Evolutionary conservation across 2,329 filamentous ascomycete species (phyloP).

Genomic region (Alternaria ethzedia): DNA sequence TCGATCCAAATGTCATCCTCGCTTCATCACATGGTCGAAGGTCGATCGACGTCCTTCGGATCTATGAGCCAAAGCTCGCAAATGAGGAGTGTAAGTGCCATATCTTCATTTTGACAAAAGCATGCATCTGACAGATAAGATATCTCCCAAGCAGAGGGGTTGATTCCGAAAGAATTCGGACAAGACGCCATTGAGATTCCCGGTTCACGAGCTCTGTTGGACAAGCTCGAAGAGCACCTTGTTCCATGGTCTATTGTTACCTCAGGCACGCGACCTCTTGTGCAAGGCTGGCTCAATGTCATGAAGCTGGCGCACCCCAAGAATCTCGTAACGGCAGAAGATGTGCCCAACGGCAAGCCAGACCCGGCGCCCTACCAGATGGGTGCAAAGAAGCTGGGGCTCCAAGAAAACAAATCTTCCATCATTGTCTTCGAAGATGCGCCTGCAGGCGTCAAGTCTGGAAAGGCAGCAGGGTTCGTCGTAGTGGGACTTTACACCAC

Average conservation of each 20-base stretch:
- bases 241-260: conserved; percentile 84
- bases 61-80: conserved; percentile 82
- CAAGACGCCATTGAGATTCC: conserved; percentile 83
- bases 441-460: conserved; percentile 81
- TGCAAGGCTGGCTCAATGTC: conserved; percentile 58
- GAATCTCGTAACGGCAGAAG: conserved; percentile 58
- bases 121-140: conserved; percentile 59
- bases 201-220: conserved; percentile 75
- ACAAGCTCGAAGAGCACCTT: conserved; percentile 65
- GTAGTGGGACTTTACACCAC: conserved; percentile 87
- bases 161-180: conserved; percentile 78
- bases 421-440: conserved; percentile 88
- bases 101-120: background rate
- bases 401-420: conserved; percentile 48
- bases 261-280: conserved; percentile 56
- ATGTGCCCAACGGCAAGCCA: conserved; percentile 57
- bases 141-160: conserved; percentile 76
- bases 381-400: conserved; percentile 50
- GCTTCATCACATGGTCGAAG: conserved; percentile 89
- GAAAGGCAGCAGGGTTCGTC: conserved; percentile 83
- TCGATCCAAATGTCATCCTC: conserved; percentile 83
- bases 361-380: conserved; percentile 58
- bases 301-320: conserved; percentile 56
- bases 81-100: conserved; percentile 84
- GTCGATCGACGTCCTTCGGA: conserved; percentile 82